Conservation (phyloP, 805 yeast species). For the Blastobotrys americana region DNA sequence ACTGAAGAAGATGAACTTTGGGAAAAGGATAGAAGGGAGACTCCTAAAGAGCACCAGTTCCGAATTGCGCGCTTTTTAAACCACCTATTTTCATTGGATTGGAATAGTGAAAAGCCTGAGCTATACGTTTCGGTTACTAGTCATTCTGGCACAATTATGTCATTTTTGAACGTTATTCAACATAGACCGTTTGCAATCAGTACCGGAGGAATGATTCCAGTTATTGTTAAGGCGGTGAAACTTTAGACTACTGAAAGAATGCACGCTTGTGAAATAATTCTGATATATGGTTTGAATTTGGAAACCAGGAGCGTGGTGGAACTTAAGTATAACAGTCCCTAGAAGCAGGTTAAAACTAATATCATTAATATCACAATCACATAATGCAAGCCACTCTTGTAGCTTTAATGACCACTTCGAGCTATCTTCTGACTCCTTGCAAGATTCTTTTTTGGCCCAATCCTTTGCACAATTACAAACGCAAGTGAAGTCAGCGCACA, state of each 20-base stretch:
- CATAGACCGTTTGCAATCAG: constrained; percentile 43
- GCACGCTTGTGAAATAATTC: no score
- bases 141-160: constrained; percentile 43
- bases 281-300: no score
- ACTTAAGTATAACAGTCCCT: no score
- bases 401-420: no score
- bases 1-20: constrained; percentile 13
- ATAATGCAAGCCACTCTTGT: no score
- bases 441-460: no score
- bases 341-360: no score
- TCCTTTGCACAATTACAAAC: neutral
- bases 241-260: no score
- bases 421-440: no score
- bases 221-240: constrained; percentile 40
- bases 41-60: constrained; percentile 10
- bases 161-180: constrained; percentile 38
- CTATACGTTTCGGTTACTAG: constrained; percentile 35
- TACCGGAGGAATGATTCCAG: constrained; percentile 50
- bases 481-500: constrained; percentile 13
- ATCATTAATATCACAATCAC: no score
- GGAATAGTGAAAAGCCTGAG: constrained; percentile 7
- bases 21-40: constrained; percentile 11
- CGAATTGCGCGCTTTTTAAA: constrained; percentile 11
- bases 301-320: no score
- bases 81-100: constrained; percentile 10